A percentile compares a stretch with the other conserved stretches of the same genome.
Evolutionary conservation across 192 early-diverging fungal genomes (phyloP).

Genomic region (Entophlyctis helioformis): DNA sequence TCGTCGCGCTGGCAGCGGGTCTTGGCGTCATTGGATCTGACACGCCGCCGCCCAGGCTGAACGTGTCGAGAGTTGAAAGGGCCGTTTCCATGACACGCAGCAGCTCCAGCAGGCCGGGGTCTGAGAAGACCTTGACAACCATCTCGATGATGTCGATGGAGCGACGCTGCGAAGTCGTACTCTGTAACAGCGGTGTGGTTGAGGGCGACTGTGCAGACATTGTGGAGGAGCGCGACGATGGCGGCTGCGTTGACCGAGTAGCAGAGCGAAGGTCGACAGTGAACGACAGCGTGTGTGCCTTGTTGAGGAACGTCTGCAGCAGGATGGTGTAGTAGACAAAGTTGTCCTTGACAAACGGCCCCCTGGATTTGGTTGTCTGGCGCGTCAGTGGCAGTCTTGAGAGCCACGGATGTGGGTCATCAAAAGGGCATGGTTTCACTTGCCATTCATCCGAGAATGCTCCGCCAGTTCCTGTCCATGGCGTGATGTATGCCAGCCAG

Average conservation of each 20-base stretch:
- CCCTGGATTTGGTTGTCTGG: too few relatives aligned
- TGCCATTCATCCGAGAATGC: constrained; percentile 6
- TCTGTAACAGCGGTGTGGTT: too few relatives aligned
- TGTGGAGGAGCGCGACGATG: too few relatives aligned
- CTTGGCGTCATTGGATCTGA: too few relatives aligned
- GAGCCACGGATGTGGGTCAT: too few relatives aligned
- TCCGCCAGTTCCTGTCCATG: constrained; percentile 20
- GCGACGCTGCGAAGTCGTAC: constrained; percentile 3
- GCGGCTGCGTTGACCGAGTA: too few relatives aligned
- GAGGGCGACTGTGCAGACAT: too few relatives aligned
- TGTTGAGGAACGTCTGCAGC: constrained; percentile 11
- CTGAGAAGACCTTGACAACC: constrained; percentile 7
- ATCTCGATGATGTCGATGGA: constrained; percentile 3
- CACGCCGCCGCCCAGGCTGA: too few relatives aligned
- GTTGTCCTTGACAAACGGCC: constrained; percentile 18
- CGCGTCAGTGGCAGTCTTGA: too few relatives aligned
- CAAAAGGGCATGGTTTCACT: too few relatives aligned
- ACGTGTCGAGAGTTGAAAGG: too few relatives aligned
- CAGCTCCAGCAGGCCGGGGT: not conserved
- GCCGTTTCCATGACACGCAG: constrained; percentile 6
- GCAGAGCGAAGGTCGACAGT: not conserved
- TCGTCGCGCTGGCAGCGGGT: too few relatives aligned
- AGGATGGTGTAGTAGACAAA: constrained; percentile 25
- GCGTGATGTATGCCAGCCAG: constrained; percentile 24
- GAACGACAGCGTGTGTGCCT: constrained; percentile 7